Percentiles rank a stretch among this genome's conserved stretches.
Evolutionary conservation across 176 grass and related monocot genomes (phyloP).

Genomic region (Bonia amplexicaulis): DNA sequence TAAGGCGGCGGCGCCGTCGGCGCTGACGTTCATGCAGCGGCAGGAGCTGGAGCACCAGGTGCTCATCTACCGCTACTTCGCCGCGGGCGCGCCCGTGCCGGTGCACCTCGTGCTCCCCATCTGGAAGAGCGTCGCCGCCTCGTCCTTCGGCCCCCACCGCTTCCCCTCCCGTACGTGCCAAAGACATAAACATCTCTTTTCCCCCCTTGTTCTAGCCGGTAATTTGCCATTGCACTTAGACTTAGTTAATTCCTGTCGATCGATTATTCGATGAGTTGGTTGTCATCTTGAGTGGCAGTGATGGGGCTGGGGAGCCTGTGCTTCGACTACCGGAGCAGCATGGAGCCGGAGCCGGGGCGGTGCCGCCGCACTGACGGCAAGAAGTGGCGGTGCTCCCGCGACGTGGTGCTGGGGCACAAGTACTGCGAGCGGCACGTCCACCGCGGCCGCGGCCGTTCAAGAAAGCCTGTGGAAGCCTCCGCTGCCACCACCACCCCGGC

Average conservation of each 20-base stretch:
- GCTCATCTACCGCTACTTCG: slow-evolving; percentile 97
- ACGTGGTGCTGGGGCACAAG: slow-evolving; percentile 88
- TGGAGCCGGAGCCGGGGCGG: slow-evolving; percentile 92
- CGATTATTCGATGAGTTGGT: neutral
- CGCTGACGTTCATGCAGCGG: slow-evolving; percentile 93
- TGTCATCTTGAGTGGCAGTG: slow-evolving; percentile 34
- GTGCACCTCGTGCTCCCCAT: slow-evolving; percentile 93
- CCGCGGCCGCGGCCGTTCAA: slow-evolving; percentile 96
- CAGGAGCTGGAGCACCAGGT: slow-evolving; percentile 99
- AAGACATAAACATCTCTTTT: neutral
- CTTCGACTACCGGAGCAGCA: slow-evolving; percentile 93
- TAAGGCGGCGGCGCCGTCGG: slow-evolving; percentile 10
- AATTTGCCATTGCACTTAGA: neutral
- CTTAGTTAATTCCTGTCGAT: neutral
- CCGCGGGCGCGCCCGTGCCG: slow-evolving; percentile 77
- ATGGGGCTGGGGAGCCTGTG: slow-evolving; percentile 83
- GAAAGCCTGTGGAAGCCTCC: slow-evolving; percentile 92
- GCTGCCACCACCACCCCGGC: neutral
- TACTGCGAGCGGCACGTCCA: slow-evolving; percentile 99
- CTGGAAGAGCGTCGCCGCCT: slow-evolving; percentile 93
- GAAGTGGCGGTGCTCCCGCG: slow-evolving; percentile 98
- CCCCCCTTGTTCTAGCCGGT: neutral
- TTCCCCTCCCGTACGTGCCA: slow-evolving; percentile 66
- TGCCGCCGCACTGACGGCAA: slow-evolving; percentile 95
- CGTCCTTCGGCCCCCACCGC: slow-evolving; percentile 71